Evolutionary conservation across 2,329 filamentous ascomycete species (phyloP).

Genomic region (Raffaelea arxii): DNA sequence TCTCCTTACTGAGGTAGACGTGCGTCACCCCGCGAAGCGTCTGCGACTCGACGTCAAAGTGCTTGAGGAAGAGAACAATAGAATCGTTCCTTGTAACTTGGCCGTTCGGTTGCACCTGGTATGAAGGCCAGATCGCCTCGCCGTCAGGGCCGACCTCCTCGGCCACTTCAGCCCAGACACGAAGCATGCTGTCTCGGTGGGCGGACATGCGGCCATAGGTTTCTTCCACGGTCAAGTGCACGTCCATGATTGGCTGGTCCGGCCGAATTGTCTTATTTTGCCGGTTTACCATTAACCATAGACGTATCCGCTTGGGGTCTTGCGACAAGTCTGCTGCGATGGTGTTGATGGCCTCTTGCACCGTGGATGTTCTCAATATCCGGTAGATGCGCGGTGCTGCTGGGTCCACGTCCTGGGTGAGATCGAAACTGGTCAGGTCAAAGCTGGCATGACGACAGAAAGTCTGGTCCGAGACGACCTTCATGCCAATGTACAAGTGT

Average conservation of each 20-base stretch:
- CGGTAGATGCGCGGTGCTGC: conserved; percentile 65
- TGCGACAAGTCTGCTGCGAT: conserved; percentile 62
- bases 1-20: conserved; percentile 77
- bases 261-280: conserved; percentile 95
- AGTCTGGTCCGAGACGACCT: conserved; percentile 70
- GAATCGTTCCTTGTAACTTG: conserved; percentile 48
- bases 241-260: conserved; percentile 74
- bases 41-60: conserved; percentile 75
- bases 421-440: conserved; percentile 65
- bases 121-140: conserved; percentile 61
- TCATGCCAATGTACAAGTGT: conserved; percentile 81
- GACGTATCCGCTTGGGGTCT: conserved; percentile 60
- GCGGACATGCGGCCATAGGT: conserved; percentile 41
- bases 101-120: conserved; percentile 46
- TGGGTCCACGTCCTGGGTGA: conserved; percentile 43
- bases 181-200: conserved; percentile 60
- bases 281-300: conserved; percentile 97
- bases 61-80: conserved; percentile 84
- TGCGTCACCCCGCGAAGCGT: conserved; percentile 68
- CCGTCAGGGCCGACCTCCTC: conserved; percentile 58
- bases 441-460: conserved; percentile 77
- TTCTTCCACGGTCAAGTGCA: conserved; percentile 69
- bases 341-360: conserved; percentile 62
- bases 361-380: conserved; percentile 62
- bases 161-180: conserved; percentile 78